phyloP scores from a whole-genome alignment of 2,329 filamentous ascomycete genomes.

The Talaromyces sp. region DNA sequence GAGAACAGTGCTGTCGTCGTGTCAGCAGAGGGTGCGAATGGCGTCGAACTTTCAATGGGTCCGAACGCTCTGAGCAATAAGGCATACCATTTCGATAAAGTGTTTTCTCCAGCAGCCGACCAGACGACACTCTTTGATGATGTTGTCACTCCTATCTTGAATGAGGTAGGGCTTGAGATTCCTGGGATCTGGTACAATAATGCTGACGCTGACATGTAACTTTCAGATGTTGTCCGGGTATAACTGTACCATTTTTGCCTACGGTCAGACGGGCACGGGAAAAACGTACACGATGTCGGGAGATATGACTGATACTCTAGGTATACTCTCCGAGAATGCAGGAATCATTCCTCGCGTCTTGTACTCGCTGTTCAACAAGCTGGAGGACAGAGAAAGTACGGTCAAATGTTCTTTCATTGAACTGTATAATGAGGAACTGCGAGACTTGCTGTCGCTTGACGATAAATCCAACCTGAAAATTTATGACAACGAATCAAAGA shows the following conservation, averaged over 20 bases:
- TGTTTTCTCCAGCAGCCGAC: constrained; percentile 91
- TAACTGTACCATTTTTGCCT: constrained; percentile 98
- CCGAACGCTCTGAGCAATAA: constrained; percentile 91
- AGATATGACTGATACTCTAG: constrained; percentile 83
- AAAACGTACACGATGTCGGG: constrained; percentile 99
- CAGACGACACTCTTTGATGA: constrained; percentile 94
- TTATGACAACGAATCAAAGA: constrained; percentile 72
- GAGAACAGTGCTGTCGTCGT: constrained; percentile 96
- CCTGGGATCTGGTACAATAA: neutral
- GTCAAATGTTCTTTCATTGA: constrained; percentile 99
- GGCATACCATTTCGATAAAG: constrained; percentile 92
- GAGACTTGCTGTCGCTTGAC: constrained; percentile 78
- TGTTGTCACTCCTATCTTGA: constrained; percentile 84
- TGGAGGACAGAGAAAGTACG: constrained; percentile 77
- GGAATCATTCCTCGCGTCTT: constrained; percentile 93
- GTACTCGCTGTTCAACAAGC: constrained; percentile 77
- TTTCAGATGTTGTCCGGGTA: constrained; percentile 81
- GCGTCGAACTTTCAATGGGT: constrained; percentile 87
- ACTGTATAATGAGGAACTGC: constrained; percentile 94
- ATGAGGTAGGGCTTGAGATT: constrained; percentile 59
- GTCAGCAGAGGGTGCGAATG: constrained; percentile 79
- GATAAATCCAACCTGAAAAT: constrained; percentile 88
- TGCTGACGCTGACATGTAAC: neutral
- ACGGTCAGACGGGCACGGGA: constrained; percentile 94
- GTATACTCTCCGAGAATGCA: constrained; percentile 81